Conservation (phyloP, 1,284 basidiomycete genomes). For the Pulchroboletus neoregius region DNA sequence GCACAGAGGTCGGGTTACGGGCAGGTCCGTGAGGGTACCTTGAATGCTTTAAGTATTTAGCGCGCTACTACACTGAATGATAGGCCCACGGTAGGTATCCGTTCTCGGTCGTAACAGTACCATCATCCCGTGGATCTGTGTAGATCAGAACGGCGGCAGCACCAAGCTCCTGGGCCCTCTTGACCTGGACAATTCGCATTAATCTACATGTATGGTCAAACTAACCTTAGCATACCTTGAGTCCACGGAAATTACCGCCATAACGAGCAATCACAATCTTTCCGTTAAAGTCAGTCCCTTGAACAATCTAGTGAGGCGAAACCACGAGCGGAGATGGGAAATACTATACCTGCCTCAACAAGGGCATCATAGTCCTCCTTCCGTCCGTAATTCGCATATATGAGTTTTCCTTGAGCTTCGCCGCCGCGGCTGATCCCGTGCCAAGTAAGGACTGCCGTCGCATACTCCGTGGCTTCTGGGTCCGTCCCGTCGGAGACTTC, state of each 20-base stretch:
- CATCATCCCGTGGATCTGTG: constrained; percentile 73
- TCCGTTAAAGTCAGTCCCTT: constrained; percentile 60
- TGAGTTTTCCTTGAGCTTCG: constrained; percentile 51
- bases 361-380: constrained; percentile 44
- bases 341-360: constrained; percentile 25
- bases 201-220: background rate
- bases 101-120: constrained; percentile 60
- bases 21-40: constrained; percentile 70
- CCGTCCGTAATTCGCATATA: constrained; percentile 66
- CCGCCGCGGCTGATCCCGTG: constrained; percentile 52
- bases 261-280: constrained; percentile 70
- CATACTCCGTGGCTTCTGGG: constrained; percentile 45
- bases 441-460: constrained; percentile 42
- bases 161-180: constrained; percentile 69
- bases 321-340: background rate
- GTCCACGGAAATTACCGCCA: constrained; percentile 65
- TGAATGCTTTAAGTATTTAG: background rate
- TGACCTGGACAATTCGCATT: constrained; percentile 39
- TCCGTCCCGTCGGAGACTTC: constrained; percentile 48
- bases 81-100: constrained; percentile 47
- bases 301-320: constrained; percentile 2
- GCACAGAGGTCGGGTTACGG: constrained; percentile 62
- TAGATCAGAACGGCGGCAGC: constrained; percentile 62
- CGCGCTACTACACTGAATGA: constrained; percentile 5
- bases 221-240: constrained; percentile 42